These are phyloP conservation scores for Rosellinia necatrix DNA, from an alignment of 2,329 filamentous ascomycete species.

Conservation along the genomic window DNA sequence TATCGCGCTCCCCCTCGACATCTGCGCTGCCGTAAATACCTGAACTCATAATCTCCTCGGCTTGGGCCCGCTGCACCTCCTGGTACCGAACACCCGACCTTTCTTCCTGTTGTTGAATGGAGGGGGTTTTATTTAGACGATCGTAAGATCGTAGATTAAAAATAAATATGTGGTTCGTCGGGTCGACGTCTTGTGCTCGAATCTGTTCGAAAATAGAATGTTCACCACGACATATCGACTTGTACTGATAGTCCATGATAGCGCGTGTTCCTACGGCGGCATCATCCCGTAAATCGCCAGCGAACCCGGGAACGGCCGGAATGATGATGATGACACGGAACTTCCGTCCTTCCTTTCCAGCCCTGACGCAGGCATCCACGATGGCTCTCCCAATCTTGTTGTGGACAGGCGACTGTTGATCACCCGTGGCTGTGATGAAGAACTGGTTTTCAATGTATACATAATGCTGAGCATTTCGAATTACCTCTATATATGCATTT, in stretches of 20 bases:
- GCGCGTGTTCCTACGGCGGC: conserved; percentile 85
- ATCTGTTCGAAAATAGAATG: conserved; percentile 88
- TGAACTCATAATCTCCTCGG: conserved; percentile 82
- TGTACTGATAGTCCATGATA: conserved; percentile 99
- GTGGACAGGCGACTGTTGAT: conserved; percentile 82
- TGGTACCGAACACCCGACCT: conserved; percentile 83
- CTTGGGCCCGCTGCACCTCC: conserved; percentile 84
- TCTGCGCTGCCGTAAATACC: conserved; percentile 67
- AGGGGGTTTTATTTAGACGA: conserved; percentile 81
- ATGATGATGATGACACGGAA: conserved; percentile 91
- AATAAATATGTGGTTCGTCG: conserved; percentile 80
- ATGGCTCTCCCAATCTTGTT: conserved; percentile 89
- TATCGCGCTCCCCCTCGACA: conserved; percentile 51
- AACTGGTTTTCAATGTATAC: conserved; percentile 99
- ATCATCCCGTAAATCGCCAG: conserved; percentile 82
- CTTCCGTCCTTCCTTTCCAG: conserved; percentile 80
- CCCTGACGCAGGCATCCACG: conserved; percentile 84
- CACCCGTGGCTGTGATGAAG: conserved; percentile 92
- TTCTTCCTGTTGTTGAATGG: conserved; percentile 75
- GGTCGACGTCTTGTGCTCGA: conserved; percentile 73
- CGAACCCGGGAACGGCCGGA: conserved; percentile 90
- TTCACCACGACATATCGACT: conserved; percentile 89
- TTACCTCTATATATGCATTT: conserved; percentile 83
- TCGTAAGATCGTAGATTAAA: conserved; percentile 96
- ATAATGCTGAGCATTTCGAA: conserved; percentile 85